Conservation (phyloP, 2,329 filamentous ascomycete genomes). For the Acarospora socialis region DNA sequence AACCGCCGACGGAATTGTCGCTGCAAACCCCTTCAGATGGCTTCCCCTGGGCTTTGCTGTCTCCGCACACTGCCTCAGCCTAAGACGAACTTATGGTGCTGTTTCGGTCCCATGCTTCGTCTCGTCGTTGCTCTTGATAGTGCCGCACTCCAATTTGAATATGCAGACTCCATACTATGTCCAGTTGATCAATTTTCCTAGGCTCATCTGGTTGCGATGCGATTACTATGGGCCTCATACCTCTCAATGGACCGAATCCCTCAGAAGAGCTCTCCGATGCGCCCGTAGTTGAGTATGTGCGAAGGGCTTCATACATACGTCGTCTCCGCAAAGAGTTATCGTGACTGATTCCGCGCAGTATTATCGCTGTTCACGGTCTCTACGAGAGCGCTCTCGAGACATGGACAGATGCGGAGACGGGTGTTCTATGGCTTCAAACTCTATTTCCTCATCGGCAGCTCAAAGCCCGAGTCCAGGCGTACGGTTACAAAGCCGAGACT, state of each 20-base stretch:
- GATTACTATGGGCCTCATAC: background rate
- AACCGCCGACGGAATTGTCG: too few relatives aligned
- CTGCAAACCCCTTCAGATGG: too few relatives aligned
- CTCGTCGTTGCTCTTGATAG: too few relatives aligned
- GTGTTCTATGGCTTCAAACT: slow-evolving; percentile 21
- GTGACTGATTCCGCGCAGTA: slow-evolving; percentile 14
- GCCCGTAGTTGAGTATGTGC: slow-evolving; percentile 3
- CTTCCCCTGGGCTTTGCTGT: too few relatives aligned
- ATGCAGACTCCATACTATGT: too few relatives aligned
- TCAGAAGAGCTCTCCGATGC: background rate
- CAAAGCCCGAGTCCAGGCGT: slow-evolving; percentile 17
- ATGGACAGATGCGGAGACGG: slow-evolving; percentile 20
- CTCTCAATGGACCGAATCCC: background rate
- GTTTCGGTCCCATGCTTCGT: too few relatives aligned
- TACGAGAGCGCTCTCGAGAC: slow-evolving; percentile 18
- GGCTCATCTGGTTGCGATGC: too few relatives aligned
- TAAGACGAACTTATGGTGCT: too few relatives aligned
- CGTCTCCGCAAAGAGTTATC: background rate
- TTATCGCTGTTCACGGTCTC: slow-evolving; percentile 26
- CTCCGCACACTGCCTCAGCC: too few relatives aligned
- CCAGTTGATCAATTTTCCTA: too few relatives aligned
- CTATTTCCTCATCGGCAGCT: slow-evolving; percentile 17
- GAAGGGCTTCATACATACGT: too few relatives aligned
- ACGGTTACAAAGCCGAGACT: slow-evolving; percentile 17
- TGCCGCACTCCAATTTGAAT: too few relatives aligned